phyloP scores from a whole-genome alignment of 225 moss, liverwort and hornwort genomes.

The Rhytidiadelphus loreus region DNA sequence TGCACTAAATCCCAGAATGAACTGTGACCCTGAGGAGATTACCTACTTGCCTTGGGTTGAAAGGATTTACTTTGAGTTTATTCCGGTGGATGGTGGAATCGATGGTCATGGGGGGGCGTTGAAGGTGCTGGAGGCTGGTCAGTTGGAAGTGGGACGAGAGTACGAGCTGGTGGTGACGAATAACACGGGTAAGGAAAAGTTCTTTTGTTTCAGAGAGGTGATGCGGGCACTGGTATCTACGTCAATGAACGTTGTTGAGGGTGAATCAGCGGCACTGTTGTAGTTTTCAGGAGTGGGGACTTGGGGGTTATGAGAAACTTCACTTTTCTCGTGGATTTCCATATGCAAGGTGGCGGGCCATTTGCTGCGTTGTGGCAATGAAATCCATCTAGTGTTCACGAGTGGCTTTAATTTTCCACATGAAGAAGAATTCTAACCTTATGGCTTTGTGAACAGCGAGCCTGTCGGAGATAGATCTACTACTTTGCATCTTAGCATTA shows the following conservation, averaged over 20 bases:
- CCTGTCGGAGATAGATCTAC: neutral
- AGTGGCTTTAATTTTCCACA: neutral
- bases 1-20: conserved; percentile 37
- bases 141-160: conserved; percentile 46
- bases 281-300: neutral
- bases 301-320: too few species aligned
- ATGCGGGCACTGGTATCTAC: neutral
- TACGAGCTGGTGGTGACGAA: conserved; percentile 70
- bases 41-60: conserved; percentile 48
- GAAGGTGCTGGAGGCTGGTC: conserved; percentile 36
- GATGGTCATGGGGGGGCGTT: neutral
- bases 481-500: neutral
- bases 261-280: neutral
- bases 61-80: conserved; percentile 50
- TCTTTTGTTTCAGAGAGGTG: too few species aligned
- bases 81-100: conserved; percentile 7
- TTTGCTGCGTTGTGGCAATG: neutral
- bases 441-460: neutral
- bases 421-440: neutral
- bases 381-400: neutral
- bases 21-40: conserved; percentile 23
- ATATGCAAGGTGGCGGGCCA: neutral
- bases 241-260: too few species aligned
- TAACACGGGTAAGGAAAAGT: conserved; percentile 16
- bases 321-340: neutral